These are phyloP conservation scores for Phialophora macrospora DNA, from an alignment of 2,329 filamentous ascomycete species.

Conservation along the genomic window DNA sequence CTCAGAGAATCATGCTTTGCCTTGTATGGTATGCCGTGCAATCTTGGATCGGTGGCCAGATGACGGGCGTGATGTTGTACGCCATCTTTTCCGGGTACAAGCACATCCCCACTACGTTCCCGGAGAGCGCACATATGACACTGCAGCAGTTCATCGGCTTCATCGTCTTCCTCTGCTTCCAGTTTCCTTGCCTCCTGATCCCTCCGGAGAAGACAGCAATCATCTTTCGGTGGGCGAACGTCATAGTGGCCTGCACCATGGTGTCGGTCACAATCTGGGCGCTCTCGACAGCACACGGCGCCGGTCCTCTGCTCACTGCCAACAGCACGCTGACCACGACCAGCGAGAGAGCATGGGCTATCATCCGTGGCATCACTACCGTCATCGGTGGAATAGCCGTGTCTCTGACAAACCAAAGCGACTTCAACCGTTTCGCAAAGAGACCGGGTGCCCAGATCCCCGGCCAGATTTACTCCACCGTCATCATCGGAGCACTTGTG, in stretches of 20 bases:
- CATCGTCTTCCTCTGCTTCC: slow-evolving; percentile 26
- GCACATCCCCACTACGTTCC: slow-evolving; percentile 23
- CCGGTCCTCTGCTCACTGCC: slow-evolving; percentile 14
- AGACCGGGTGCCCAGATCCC: slow-evolving; percentile 28
- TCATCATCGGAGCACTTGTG: slow-evolving; percentile 44
- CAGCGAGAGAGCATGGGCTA: slow-evolving; percentile 28
- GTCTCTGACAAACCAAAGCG: slow-evolving; percentile 28
- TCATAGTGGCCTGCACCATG: slow-evolving; percentile 21
- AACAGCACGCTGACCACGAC: slow-evolving; percentile 25
- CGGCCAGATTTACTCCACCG: slow-evolving; percentile 26
- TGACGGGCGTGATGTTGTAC: slow-evolving; percentile 26
- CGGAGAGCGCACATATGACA: slow-evolving; percentile 21
- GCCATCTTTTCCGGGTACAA: slow-evolving; percentile 19
- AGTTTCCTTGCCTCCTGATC: slow-evolving; percentile 21
- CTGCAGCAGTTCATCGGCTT: slow-evolving; percentile 25
- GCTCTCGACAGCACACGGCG: slow-evolving; percentile 15
- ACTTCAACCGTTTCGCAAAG: slow-evolving; percentile 37
- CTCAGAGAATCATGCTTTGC: slow-evolving; percentile 28
- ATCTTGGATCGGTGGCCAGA: slow-evolving; percentile 34
- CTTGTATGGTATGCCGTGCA: slow-evolving; percentile 29
- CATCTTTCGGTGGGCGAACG: slow-evolving; percentile 20
- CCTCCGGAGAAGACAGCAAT: slow-evolving; percentile 23
- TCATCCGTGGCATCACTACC: slow-evolving; percentile 27
- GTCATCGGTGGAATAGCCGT: slow-evolving; percentile 27
- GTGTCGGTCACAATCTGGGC: slow-evolving; percentile 24